Evolutionary conservation across 495 filamentous ascomycete species (phyloP), one percentile per base, ranked within the genome.

Genomic region (Penicillium riverlandense): DNA sequence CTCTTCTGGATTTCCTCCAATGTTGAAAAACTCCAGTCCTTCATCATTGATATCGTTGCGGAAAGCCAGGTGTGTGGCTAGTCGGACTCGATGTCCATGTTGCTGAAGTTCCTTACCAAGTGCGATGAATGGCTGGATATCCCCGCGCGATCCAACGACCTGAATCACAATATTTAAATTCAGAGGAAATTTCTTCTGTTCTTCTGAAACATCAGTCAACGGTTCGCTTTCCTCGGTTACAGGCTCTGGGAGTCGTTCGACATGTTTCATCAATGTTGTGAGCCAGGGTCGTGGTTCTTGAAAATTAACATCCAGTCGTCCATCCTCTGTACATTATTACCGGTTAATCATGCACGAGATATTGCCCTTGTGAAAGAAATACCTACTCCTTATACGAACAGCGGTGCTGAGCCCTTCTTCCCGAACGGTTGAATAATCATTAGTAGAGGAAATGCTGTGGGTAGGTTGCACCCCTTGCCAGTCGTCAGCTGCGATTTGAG

Each of bases 61-160:
- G 54, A 92, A 92, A 10, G 75, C 76, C 4, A 76, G 66, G 62
- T 92, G 86, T 1, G 86, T 91, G 11, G 86, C 86, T 8, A 91
- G 63, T 15, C 86, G 76, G 4, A 91, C 83, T 14, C 86, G 77
- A 63, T 90, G 86, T n/a, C 79, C 77, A 53, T 83, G 78, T 22
- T 75, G 56, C 53, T 82, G 76, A 14, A 94, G 57, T 0, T 72
- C 67, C 55, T 78, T 77, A 0, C 83, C 85, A 7, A 88, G 59
- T 9, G 82, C 77, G 31, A 90, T 59, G 47, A 89, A 90, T 5
- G 85, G 84, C 57, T 90, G 85, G 0, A 85, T 82, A 53, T 89
- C 85, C n/a, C 85, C 86, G 15, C 85, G 77, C 2, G 80, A 84
- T 11, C 85, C 87, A 33, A 90, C 80, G 8, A 90, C 80, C 55